Conservation (phyloP, 495 filamentous ascomycete species). For the Sordaria brevicollis region DNA sequence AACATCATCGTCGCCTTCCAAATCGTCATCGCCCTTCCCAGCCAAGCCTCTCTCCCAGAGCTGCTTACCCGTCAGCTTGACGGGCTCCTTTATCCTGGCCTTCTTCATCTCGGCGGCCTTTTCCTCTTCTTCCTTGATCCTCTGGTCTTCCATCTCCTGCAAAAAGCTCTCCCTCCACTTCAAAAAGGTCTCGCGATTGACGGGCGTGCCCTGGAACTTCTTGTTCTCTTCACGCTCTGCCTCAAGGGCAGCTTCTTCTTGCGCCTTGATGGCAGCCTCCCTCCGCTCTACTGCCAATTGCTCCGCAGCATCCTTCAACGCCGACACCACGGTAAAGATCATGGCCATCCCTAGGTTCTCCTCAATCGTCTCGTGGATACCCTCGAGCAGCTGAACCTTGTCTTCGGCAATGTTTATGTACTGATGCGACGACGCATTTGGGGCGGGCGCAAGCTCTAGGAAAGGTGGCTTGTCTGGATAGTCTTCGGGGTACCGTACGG, state of each 20-base stretch:
- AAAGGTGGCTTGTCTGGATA: constrained; percentile 81
- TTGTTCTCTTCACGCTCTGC: constrained; percentile 87
- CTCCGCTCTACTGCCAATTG: constrained; percentile 58
- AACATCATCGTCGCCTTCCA: constrained; percentile 40
- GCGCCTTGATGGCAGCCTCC: constrained; percentile 47
- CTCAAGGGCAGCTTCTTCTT: constrained; percentile 55
- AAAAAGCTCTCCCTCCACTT: constrained; percentile 73
- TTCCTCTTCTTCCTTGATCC: constrained; percentile 53
- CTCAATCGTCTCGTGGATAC: constrained; percentile 58
- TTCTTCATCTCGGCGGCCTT: constrained; percentile 66
- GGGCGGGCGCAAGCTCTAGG: constrained; percentile 63
- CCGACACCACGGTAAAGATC: constrained; percentile 82
- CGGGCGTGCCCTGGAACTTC: constrained; percentile 88
- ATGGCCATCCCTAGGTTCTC: constrained; percentile 98
- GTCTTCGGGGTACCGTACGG: constrained; percentile 71
- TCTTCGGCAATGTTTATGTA: constrained; percentile 51
- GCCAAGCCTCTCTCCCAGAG: constrained; percentile 77
- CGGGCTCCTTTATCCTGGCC: constrained; percentile 52
- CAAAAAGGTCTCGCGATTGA: constrained; percentile 74
- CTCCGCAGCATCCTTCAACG: constrained; percentile 82
- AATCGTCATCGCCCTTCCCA: constrained; percentile 65
- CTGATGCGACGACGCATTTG: constrained; percentile 55
- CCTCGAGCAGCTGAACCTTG: constrained; percentile 56
- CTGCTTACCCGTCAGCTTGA: constrained; percentile 65
- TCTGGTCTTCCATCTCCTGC: constrained; percentile 65